Conservation (phyloP, 2,329 filamentous ascomycete species). For the Aspergillus novofumigatus region DNA sequence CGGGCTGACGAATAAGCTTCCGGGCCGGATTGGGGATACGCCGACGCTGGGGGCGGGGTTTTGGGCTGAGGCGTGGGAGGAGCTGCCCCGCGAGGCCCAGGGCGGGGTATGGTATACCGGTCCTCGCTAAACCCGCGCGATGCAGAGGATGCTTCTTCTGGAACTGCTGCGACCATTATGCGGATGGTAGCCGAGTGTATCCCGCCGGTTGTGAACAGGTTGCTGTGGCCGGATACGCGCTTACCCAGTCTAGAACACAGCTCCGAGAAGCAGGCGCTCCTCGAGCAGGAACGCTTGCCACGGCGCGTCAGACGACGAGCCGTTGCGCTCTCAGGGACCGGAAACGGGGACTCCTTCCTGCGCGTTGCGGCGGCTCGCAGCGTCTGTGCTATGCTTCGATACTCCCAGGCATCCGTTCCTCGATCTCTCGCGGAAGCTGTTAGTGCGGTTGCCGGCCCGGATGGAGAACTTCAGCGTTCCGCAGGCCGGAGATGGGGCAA, state of each 20-base stretch:
- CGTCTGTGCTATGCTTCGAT: slow-evolving; percentile 68
- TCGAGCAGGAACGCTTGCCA: background rate
- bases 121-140: background rate
- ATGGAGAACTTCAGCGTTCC: slow-evolving; percentile 69
- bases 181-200: background rate
- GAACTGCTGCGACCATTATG: background rate
- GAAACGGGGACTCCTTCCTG: slow-evolving; percentile 85
- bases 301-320: slow-evolving; percentile 26
- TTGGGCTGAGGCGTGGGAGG: slow-evolving; percentile 80
- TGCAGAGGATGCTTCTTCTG: background rate
- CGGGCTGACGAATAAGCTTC: slow-evolving; percentile 83
- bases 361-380: slow-evolving; percentile 67
- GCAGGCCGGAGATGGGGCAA: slow-evolving; percentile 69
- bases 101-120: background rate
- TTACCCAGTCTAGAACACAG: background rate
- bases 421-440: slow-evolving; percentile 55
- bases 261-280: slow-evolving; percentile 3
- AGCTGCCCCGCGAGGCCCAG: slow-evolving; percentile 11
- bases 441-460: slow-evolving; percentile 62
- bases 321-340: slow-evolving; percentile 69
- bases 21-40: slow-evolving; percentile 80
- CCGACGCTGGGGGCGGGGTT: slow-evolving; percentile 79
- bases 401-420: slow-evolving; percentile 38
- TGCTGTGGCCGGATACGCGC: background rate
- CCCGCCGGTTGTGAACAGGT: background rate